Base-by-base conservation (phyloP, 108 stramenopile genomes). In the Fragilariopsis cylindrus region DNA sequence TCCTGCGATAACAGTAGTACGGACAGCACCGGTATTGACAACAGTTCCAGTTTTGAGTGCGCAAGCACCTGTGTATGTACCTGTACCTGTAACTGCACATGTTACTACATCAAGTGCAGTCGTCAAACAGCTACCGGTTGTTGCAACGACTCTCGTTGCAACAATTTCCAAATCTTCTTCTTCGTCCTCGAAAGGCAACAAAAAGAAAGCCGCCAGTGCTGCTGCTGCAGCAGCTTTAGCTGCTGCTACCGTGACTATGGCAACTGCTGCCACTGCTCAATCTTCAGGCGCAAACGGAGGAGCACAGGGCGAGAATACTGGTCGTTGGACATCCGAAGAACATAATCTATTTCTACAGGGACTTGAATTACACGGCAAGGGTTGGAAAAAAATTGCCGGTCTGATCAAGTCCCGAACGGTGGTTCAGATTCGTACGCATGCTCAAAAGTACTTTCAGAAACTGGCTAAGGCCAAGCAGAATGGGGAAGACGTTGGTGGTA, bases 361-460 rank as follows among this genome's bases (percentile, higher is more conserved):
- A 5, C 81, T 99, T 11, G 88, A 94, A 83, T 82, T 84, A 69
- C 92, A 97, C 74, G 98, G 98, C 46, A 95, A 93, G 71, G 95
- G 96, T 42, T 98, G 98, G 98, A 97, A 95, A 76, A 96, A 96
- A 69, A 95, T 96, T 72, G 92, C 92, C 11, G 76, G 83, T 8
- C 76, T 97, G 56, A 96, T 99, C 67, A 88, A 95, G 67, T 96
- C 97, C 6, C 79, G 98, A 2, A 98, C 97, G 8, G 97, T 98
- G n/a, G 98, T 98, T 6, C 94, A 96, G 57, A 98, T 97, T 74
- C 89, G 98, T 21, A 98, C 98, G 5, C 98, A 99, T 79, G 98
- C 98, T 6, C 98, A 99, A 76, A 99, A 99, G 80, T 99, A 98
- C 82, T 98, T 99, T 82, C 97, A 98, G 85, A 99, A 99, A 81